Evolutionary conservation across 768 basidiomycete species (phyloP), one percentile per base, ranked within the genome.

Genomic region (Agrocybe chaxingu): DNA sequence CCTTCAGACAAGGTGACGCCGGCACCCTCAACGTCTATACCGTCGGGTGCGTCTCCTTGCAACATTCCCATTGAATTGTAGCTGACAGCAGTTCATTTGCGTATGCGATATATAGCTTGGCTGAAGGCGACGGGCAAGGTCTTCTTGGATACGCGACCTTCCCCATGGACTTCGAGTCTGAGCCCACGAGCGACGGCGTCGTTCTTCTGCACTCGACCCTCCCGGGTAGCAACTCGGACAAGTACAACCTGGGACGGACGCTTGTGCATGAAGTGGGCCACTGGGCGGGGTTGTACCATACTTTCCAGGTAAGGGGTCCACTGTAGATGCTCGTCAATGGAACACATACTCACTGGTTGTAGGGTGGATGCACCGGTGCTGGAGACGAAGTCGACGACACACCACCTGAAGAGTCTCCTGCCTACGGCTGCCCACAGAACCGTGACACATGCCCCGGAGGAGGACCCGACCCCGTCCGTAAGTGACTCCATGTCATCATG

Each of bases 231-330:
- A 55, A 63, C 42, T 62, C 70, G 6, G 43, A 54, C 4, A 58
- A 63, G 53, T 80, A 72, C 65, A 73, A 81, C 60, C 50, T 63
- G 38, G 75, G 74, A 3, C 53, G 75, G 62, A 81, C 78, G 8
- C 57, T 79, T 39, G 76, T 73, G 1, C 81, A 82, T 58, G 81
- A 82, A 61, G 69, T 69, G 37, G 78, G 79, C 3, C 80, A 81
- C 62, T 82, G 80, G 79, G 60, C 69, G 39, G 79, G 80, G 11
- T 69, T 81, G 11, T 82, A 80, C 61, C 80, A 81, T 57, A 80
- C 80, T 24, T 81, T 80, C 72, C 72, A 81, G 61, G 61, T 59
- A 35, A 24, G 55, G 51, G 18, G 3, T 30, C 40, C 31, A 3
- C 5, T 12, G 32, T 12, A 4, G 12, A 29, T 30, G 7, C 34